Evolutionary conservation across 441 rosid species (phyloP).

Genomic region (Syzygium syzygioides): DNA sequence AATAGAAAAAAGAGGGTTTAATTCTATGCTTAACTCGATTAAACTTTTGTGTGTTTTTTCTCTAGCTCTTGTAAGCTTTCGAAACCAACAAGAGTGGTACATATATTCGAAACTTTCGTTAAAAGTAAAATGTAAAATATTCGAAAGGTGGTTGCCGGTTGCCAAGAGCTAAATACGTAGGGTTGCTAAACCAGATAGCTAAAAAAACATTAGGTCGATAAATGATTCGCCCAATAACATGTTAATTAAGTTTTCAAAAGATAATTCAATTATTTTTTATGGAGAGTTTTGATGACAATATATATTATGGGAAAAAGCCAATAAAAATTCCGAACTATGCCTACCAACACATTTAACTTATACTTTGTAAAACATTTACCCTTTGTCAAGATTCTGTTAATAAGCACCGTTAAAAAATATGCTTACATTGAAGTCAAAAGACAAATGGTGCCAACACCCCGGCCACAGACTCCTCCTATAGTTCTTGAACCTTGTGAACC

Average conservation of each 20-base stretch:
- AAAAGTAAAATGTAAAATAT: no score
- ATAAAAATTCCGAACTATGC: no score
- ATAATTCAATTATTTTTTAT: neutral
- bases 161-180: neutral
- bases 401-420: no score
- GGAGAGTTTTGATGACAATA: neutral
- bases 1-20: neutral
- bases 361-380: no score
- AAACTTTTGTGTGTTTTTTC: no score
- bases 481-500: no score
- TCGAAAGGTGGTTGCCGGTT: neutral
- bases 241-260: neutral
- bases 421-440: no score
- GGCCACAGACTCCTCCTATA: no score
- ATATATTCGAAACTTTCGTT: neutral
- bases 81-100: accelerated
- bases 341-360: no score
- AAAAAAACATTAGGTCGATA: accelerated
- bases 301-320: no score
- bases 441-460: no score
- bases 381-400: no score
- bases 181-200: neutral
- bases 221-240: neutral
- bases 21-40: accelerated
- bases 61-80: neutral